These are phyloP conservation scores for Allium fistulosum DNA, from an alignment of 106 monocot genomes.

Conservation along the genomic window DNA sequence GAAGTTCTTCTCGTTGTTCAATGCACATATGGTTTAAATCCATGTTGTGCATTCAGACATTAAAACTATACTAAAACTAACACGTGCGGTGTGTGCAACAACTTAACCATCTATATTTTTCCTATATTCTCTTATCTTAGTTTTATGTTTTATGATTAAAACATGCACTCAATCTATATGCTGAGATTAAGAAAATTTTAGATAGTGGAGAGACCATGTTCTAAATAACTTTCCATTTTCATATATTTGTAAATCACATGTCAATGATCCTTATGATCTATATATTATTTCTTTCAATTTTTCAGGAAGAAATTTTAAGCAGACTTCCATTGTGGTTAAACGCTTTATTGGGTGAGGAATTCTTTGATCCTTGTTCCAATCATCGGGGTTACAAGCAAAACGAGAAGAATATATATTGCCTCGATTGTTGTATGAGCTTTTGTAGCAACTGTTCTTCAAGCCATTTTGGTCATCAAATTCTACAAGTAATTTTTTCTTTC, in stretches of 20 bases:
- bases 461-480: constrained; percentile 6
- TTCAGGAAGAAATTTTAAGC: constrained; percentile 5
- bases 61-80: background rate
- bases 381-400: constrained; percentile 1
- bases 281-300: background rate
- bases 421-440: constrained; percentile 4
- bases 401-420: constrained; percentile 12
- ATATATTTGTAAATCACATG: background rate
- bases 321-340: constrained; percentile 3
- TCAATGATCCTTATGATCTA: too few relatives aligned
- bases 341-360: background rate
- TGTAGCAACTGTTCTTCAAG: constrained; percentile 8
- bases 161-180: background rate
- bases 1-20: too few relatives aligned
- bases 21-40: too few relatives aligned
- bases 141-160: constrained; percentile 1
- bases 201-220: constrained; percentile 1
- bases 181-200: background rate
- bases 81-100: constrained; percentile 3
- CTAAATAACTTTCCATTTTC: background rate
- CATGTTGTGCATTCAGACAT: too few relatives aligned
- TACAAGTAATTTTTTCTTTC: constrained; percentile 3
- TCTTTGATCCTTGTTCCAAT: constrained; percentile 6
- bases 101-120: background rate
- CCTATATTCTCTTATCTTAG: background rate